These are phyloP conservation scores for Hsuehochloa calcarea DNA, from an alignment of 176 grass and related monocot species.

Conservation along the genomic window DNA sequence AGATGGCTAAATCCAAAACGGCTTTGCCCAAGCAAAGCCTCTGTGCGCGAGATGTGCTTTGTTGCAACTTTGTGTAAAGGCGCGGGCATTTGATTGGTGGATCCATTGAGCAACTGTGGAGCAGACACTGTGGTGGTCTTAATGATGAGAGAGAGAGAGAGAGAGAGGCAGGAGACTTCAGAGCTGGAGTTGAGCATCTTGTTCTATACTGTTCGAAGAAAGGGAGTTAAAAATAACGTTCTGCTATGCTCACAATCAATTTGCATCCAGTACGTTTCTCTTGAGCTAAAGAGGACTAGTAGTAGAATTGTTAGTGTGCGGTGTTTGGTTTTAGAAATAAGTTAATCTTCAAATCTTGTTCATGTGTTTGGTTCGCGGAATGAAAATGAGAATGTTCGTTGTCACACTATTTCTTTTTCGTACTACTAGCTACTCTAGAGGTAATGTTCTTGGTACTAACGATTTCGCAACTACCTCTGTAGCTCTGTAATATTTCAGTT, in stretches of 20 bases:
- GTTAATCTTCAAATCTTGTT: not conserved
- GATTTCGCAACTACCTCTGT: not conserved
- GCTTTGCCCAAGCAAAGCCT: constrained; percentile 32
- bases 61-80: constrained; percentile 53
- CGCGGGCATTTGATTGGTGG: constrained; percentile 59
- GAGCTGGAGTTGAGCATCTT: constrained; percentile 79
- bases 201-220: constrained; percentile 28
- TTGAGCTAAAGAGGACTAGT: too few relatives aligned
- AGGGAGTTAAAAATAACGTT: not conserved
- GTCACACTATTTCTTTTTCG: not conserved
- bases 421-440: not conserved
- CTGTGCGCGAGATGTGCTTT: constrained; percentile 23
- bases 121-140: constrained; percentile 21
- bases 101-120: constrained; percentile 37
- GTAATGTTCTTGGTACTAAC: not conserved
- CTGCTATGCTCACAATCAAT: constrained; percentile 9
- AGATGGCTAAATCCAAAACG: constrained; percentile 27
- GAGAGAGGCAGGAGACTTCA: constrained; percentile 47
- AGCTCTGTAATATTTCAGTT: not conserved
- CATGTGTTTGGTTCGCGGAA: not conserved
- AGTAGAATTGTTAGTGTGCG: too few relatives aligned
- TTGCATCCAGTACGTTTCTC: not conserved
- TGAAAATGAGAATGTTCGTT: not conserved
- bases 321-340: too few relatives aligned
- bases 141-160: constrained; percentile 1